Evolutionary conservation across 306 rosid species (phyloP).

Genomic region (Castanea mollissima): DNA sequence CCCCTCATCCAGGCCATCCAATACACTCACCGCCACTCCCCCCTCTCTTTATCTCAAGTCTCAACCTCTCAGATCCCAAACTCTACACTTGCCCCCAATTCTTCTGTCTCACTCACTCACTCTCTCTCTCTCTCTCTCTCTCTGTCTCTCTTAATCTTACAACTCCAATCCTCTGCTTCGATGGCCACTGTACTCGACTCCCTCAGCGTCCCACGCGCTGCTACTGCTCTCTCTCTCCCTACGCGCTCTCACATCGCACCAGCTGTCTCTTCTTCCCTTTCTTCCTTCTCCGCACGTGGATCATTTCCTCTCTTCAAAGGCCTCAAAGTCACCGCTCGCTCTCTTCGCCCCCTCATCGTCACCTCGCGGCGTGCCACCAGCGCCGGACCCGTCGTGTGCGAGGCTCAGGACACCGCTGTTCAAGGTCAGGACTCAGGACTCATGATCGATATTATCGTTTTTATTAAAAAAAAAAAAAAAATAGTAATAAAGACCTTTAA

Average conservation of each 20-base stretch:
- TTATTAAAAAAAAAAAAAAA: too few species aligned
- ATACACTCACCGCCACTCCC: too few species aligned
- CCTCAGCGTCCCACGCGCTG: constrained; percentile 51
- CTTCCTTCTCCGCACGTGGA: constrained; percentile 32
- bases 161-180: constrained; percentile 47
- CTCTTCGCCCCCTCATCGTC: constrained; percentile 21
- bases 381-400: constrained; percentile 47
- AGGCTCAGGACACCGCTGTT: constrained; percentile 72
- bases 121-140: background rate
- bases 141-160: constrained; percentile 7
- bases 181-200: constrained; percentile 78
- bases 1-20: background rate
- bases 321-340: constrained; percentile 44
- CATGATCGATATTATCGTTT: background rate
- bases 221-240: constrained; percentile 32
- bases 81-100: background rate
- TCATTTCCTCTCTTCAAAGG: constrained; percentile 44
- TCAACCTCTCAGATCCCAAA: background rate
- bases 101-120: background rate
- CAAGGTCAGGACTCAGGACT: constrained; percentile 37
- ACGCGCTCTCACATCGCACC: constrained; percentile 28
- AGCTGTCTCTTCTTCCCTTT: constrained; percentile 30
- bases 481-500: too few species aligned
- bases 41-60: background rate
- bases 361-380: constrained; percentile 35